phyloP scores from a whole-genome alignment of 495 filamentous ascomycete species.

The Hypoxylon intermedium region DNA sequence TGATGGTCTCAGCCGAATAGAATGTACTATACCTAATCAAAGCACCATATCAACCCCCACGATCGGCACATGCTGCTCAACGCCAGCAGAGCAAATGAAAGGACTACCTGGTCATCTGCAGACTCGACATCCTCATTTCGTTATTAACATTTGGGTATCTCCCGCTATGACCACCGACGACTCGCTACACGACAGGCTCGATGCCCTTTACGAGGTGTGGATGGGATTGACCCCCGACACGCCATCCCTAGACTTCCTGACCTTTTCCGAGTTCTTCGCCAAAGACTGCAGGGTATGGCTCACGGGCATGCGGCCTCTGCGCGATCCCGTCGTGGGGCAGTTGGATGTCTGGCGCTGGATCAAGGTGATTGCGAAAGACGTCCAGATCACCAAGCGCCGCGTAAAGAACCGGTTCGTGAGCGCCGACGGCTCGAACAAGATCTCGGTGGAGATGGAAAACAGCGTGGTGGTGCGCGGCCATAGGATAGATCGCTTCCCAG shows the following conservation, averaged over 20 bases:
- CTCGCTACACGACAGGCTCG: conserved; percentile 14
- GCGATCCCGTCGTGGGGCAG: conserved; percentile 11
- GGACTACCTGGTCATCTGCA: too few relatives aligned
- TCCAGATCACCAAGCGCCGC: conserved; percentile 10
- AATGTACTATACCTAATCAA: too few relatives aligned
- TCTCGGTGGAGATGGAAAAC: conserved; percentile 23
- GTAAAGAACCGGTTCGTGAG: conserved; percentile 13
- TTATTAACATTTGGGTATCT: too few relatives aligned
- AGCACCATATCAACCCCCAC: too few relatives aligned
- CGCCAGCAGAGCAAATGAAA: too few relatives aligned
- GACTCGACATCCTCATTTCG: too few relatives aligned
- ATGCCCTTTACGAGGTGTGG: conserved; percentile 25
- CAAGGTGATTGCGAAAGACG: neutral
- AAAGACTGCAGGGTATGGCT: conserved; percentile 28
- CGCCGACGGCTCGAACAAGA: neutral
- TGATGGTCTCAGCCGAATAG: too few relatives aligned
- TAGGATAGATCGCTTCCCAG: neutral
- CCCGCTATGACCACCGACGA: conserved; percentile 7
- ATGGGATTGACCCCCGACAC: conserved; percentile 14
- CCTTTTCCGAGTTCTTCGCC: conserved; percentile 25
- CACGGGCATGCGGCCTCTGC: conserved; percentile 30
- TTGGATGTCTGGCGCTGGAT: conserved; percentile 9
- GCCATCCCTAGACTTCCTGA: conserved; percentile 12
- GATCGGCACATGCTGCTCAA: too few relatives aligned
- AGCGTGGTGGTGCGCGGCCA: conserved; percentile 1